Conservation (phyloP, 768 basidiomycete genomes). For the Boletus reticulatus region DNA sequence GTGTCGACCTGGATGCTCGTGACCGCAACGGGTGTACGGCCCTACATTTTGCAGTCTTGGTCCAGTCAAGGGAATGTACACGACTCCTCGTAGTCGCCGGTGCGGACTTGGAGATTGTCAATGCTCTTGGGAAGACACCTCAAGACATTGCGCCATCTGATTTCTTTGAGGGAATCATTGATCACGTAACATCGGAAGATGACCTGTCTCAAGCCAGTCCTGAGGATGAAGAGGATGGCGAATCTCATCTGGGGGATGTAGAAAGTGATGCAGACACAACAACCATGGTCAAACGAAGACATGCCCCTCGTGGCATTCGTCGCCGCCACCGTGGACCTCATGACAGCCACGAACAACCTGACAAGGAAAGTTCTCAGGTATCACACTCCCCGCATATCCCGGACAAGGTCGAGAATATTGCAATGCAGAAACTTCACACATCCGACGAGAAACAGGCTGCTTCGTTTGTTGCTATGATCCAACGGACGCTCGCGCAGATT, state of each 20-base stretch:
- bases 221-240: constrained; percentile 49
- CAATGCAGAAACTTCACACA: constrained; percentile 16
- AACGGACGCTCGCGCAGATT: constrained; percentile 64
- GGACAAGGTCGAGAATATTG: constrained; percentile 18
- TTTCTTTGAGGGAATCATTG: constrained; percentile 41
- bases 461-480: constrained; percentile 67
- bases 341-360: constrained; percentile 18
- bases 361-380: not conserved
- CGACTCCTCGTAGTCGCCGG: constrained; percentile 71
- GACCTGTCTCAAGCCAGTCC: constrained; percentile 22
- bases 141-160: constrained; percentile 52
- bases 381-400: not conserved
- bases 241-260: constrained; percentile 66
- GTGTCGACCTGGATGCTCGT: constrained; percentile 76
- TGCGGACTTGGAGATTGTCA: constrained; percentile 76
- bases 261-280: constrained; percentile 62
- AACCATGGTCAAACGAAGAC: constrained; percentile 28
- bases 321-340: constrained; percentile 22
- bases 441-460: constrained; percentile 40
- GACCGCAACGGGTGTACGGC: constrained; percentile 92
- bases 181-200: constrained; percentile 15
- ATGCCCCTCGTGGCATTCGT: constrained; percentile 34
- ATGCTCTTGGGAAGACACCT: constrained; percentile 67
- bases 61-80: constrained; percentile 60
- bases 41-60: constrained; percentile 79